Conservation (phyloP, 2,329 filamentous ascomycete species). For the Ascocoryne sarcoides region DNA sequence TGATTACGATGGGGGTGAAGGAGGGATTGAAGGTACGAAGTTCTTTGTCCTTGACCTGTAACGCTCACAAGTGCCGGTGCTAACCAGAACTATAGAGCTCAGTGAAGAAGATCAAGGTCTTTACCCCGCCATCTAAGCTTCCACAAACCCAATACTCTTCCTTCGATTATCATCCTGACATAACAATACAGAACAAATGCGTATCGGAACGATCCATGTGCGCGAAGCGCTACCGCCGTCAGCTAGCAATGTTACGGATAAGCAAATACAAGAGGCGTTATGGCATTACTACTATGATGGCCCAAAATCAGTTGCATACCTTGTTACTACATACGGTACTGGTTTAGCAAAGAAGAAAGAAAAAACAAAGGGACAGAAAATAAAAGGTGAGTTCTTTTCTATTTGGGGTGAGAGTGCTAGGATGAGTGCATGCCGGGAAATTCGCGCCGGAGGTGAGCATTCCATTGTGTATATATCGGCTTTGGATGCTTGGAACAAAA, state of each 20-base stretch:
- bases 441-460: no score
- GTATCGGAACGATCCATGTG: conserved; percentile 57
- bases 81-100: conserved; percentile 20
- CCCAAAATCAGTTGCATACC: conserved; percentile 72
- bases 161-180: no score
- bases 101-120: conserved; percentile 29
- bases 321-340: conserved; percentile 48
- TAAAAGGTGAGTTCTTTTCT: conserved; percentile 26
- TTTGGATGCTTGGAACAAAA: not conserved
- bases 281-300: conserved; percentile 97
- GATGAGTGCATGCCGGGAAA: not conserved
- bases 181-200: conserved; percentile 45
- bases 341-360: conserved; percentile 27
- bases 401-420: conserved; percentile 4
- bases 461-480: no score
- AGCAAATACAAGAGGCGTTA: conserved; percentile 78
- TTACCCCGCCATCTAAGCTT: conserved; percentile 1
- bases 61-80: not conserved
- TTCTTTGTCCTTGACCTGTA: not conserved
- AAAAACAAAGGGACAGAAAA: conserved; percentile 23
- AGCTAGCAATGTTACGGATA: conserved; percentile 43
- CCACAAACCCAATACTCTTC: no score
- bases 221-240: conserved; percentile 53
- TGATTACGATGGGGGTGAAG: conserved; percentile 32
- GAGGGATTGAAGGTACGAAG: conserved; percentile 19